Evolutionary conservation across 768 basidiomycete genomes (phyloP).

Genomic region (Glaciozyma martinii): DNA sequence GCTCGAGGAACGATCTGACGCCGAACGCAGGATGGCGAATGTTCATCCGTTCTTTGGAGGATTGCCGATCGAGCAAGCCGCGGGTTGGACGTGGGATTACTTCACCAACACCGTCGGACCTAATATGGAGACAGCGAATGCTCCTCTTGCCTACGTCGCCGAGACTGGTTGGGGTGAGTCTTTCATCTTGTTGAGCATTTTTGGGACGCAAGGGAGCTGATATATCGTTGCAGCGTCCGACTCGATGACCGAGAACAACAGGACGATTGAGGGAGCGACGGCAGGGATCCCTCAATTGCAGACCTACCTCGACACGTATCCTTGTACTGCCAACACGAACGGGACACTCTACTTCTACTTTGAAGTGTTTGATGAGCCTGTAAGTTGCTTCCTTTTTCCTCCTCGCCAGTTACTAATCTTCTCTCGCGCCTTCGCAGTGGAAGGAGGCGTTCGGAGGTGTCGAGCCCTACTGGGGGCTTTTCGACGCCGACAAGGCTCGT

Average conservation of each 20-base stretch:
- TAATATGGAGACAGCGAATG: slow-evolving; percentile 54
- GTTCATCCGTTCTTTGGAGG: slow-evolving; percentile 33
- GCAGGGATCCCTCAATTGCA: slow-evolving; percentile 39
- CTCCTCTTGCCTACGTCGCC: slow-evolving; percentile 77
- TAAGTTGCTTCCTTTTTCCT: neutral
- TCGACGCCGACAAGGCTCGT: slow-evolving; percentile 49
- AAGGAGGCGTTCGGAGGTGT: slow-evolving; percentile 43
- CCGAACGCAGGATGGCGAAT: slow-evolving; percentile 8
- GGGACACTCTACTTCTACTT: slow-evolving; percentile 32
- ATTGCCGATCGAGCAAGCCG: slow-evolving; percentile 43
- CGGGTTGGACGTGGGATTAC: slow-evolving; percentile 72
- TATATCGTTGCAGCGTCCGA: too few species aligned
- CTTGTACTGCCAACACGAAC: slow-evolving; percentile 76
- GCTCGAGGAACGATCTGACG: slow-evolving; percentile 24
- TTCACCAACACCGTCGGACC: slow-evolving; percentile 50
- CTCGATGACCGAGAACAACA: slow-evolving; percentile 32
- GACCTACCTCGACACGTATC: slow-evolving; percentile 74
- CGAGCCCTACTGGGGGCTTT: slow-evolving; percentile 56
- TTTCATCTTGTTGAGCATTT: too few species aligned
- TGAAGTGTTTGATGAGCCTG: slow-evolving; percentile 44
- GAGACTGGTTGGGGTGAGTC: slow-evolving; percentile 73
- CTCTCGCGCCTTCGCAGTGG: slow-evolving; percentile 17
- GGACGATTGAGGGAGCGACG: slow-evolving; percentile 20
- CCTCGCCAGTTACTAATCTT: neutral
- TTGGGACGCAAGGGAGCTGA: too few species aligned